A percentile compares a stretch with the other conserved stretches of the same genome.
Evolutionary conservation across 148 eudicot genomes (phyloP).

Genomic region (Silene uniflora): DNA sequence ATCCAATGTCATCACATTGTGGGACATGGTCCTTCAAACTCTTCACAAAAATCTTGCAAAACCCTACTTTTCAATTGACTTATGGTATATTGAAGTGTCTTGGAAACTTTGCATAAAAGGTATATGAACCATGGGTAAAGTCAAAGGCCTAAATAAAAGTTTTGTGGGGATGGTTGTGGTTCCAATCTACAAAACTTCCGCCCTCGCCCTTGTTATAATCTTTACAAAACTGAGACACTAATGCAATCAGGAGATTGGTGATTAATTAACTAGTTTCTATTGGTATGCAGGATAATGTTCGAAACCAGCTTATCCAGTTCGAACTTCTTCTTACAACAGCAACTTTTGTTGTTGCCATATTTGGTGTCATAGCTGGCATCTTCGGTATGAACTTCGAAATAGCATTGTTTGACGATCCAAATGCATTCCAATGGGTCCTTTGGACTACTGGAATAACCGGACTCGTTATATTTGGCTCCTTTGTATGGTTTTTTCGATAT

Average conservation of each 20-base stretch:
- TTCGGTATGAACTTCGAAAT: constrained; percentile 95
- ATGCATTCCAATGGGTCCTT: constrained; percentile 84
- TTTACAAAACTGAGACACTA: background rate
- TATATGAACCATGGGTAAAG: background rate
- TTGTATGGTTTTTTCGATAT: constrained; percentile 79
- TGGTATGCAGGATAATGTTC: constrained; percentile 73
- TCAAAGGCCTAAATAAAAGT: background rate
- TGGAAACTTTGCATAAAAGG: background rate
- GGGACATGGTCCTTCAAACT: background rate
- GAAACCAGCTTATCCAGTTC: constrained; percentile 96
- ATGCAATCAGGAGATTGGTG: background rate
- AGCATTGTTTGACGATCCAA: constrained; percentile 51
- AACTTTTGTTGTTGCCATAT: constrained; percentile 90
- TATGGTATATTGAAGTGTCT: background rate
- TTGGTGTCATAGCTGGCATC: constrained; percentile 89
- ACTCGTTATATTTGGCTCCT: constrained; percentile 57
- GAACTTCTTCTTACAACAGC: constrained; percentile 92
- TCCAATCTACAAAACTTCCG: no score
- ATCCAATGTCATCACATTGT: background rate
- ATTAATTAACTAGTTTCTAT: no score
- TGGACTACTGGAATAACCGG: constrained; percentile 63
- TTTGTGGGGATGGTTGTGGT: background rate
- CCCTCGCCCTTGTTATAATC: background rate
- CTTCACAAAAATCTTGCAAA: background rate
- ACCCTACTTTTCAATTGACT: background rate